Conservation (phyloP, 441 rosid genomes). For the Theobroma grandiflorum region DNA sequence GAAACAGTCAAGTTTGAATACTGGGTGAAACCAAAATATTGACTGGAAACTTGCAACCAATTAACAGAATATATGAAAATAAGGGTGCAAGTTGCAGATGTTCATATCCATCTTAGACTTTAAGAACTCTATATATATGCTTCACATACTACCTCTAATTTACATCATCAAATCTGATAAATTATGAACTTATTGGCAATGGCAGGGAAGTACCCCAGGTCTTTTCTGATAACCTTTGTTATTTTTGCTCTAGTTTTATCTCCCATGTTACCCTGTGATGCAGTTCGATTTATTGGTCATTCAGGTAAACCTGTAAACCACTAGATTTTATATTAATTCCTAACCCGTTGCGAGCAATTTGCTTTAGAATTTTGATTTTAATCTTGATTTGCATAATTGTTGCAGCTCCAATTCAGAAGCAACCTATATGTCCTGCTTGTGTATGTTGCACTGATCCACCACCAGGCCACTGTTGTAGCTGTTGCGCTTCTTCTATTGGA, state of each 20-base stretch:
- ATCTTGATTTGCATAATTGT: not conserved
- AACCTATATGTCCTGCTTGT: not conserved
- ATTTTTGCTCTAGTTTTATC: conserved; percentile 20
- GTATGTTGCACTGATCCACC: conserved; percentile 11
- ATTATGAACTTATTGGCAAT: not conserved
- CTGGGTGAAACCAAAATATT: not conserved
- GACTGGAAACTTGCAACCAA: not conserved
- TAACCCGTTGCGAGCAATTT: not conserved
- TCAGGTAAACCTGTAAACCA: not conserved
- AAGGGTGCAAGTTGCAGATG: not conserved
- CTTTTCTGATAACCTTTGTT: conserved; percentile 17
- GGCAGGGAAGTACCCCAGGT: conserved; percentile 25
- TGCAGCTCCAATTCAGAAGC: not conserved
- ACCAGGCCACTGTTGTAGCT: not conserved
- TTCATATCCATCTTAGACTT: not conserved
- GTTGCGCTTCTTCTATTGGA: not conserved
- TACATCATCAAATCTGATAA: not conserved
- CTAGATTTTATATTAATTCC: not conserved
- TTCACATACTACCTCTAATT: not conserved
- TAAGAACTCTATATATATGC: not conserved
- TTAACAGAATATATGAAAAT: not conserved
- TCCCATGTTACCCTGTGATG: conserved; percentile 18
- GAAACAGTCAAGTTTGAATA: not conserved
- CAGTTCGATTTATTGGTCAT: not conserved
- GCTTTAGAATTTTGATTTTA: not conserved